Conservation (phyloP, 2,329 filamentous ascomycete genomes). For the Penicillium sp. region DNA sequence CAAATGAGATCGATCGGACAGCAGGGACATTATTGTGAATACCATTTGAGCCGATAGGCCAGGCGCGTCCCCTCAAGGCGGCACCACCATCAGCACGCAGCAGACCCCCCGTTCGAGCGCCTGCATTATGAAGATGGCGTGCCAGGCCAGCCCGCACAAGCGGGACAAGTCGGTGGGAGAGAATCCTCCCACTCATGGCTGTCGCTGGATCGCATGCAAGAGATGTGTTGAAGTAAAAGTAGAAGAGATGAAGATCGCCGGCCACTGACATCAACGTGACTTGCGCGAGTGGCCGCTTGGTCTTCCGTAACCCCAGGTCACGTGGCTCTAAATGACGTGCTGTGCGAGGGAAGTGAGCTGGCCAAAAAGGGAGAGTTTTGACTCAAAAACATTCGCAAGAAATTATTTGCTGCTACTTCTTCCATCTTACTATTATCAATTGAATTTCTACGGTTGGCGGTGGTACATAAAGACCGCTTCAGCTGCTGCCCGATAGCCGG, state of each 20-base stretch:
- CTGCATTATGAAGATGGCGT: conserved; percentile 67
- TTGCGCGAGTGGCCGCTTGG: conserved; percentile 41
- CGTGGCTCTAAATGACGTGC: conserved; percentile 38
- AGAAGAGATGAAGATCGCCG: conserved; percentile 20
- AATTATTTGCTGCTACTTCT: background rate
- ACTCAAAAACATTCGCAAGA: background rate
- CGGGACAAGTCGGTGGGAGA: conserved; percentile 74
- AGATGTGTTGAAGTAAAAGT: conserved; percentile 18
- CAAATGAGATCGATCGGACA: conserved; percentile 69
- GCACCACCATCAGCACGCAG: conserved; percentile 69
- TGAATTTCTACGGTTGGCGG: background rate
- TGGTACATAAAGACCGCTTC: background rate
- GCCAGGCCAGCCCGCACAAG: conserved; percentile 66
- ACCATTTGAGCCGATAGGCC: conserved; percentile 76
- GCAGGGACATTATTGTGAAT: conserved; percentile 77
- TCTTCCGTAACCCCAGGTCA: conserved; percentile 39
- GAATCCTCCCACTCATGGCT: conserved; percentile 74
- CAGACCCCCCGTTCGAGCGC: conserved; percentile 70
- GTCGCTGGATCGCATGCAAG: conserved; percentile 45
- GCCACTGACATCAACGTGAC: conserved; percentile 42
- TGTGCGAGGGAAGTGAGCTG: conserved; percentile 33
- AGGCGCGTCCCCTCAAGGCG: conserved; percentile 68
- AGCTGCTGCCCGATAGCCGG: conserved; percentile 25
- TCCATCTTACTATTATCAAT: background rate
- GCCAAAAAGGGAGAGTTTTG: conserved; percentile 9